Base-by-base conservation (phyloP, 2,329 filamentous ascomycete genomes). In the Fusarium mundagurra region DNA sequence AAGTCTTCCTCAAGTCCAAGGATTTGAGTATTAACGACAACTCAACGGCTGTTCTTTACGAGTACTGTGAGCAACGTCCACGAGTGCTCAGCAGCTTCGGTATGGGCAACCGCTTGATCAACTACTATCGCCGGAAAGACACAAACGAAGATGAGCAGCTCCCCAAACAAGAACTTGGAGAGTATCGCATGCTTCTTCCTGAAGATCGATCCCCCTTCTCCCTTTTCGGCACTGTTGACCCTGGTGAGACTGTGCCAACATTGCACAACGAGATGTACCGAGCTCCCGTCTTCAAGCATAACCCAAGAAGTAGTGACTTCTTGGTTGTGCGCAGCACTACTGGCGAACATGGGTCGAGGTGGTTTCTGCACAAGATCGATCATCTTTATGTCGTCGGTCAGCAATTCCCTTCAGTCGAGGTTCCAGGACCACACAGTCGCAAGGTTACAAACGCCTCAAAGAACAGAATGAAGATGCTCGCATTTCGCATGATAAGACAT, bases 371-470 rank as follows among this genome's bases (percentile, higher is more conserved):
- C 70, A 97, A 94, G 75, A 94, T 98, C 53, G 95, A 98, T 68
- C 94, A 98, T 80, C 85, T 99, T 11, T 96, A 93, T 79, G 92
- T 94, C 24, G 96, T 98, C 31, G 96, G 96, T 12, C 96, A 99
- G 81, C 93, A 96, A 64, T 95, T 98, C 79, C 96, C 96, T 2
- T 94, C 94, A 0, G 91, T 96, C 36, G 95, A 98, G 78, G 93
- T 99, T 10, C 96, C 96, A 7, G 95, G 95, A 1, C 96, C 95
- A 6, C 95, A 98, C 81, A 97, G 95, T 43, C 90, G 96, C 70
- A 97, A 96, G 82, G 96, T 98, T 36, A 99, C 96, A 0, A 98
- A 97, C 65, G 95, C 96, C n/a, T 92, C 94, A 41, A 99, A 99
- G 86, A 97, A 96, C 82, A 91, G 96, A 41, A 92, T 99, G 83